Percentiles rank a stretch among this genome's conserved stretches.
These are phyloP conservation scores for Pichia cephalocereana DNA, from an alignment of 805 yeast genomes.

Conservation along the genomic window DNA sequence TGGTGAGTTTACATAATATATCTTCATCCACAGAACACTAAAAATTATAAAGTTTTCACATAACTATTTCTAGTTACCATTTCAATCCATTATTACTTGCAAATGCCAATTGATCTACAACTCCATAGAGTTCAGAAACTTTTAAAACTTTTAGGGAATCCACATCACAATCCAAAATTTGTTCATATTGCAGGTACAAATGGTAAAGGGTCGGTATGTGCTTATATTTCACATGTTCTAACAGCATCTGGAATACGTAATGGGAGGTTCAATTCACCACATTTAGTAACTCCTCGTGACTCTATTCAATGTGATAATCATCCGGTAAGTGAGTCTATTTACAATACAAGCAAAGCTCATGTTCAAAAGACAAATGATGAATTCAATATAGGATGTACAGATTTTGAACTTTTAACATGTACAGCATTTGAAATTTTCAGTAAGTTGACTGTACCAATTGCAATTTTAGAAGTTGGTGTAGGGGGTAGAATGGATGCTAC, in stretches of 20 bases:
- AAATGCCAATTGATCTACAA: constrained; percentile 51
- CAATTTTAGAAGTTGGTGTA: constrained; percentile 87
- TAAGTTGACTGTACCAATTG: constrained; percentile 51
- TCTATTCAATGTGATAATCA: constrained; percentile 58
- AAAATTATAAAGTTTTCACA: too few species aligned
- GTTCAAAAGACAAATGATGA: constrained; percentile 34
- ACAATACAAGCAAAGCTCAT: constrained; percentile 32
- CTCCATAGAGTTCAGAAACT: constrained; percentile 40
- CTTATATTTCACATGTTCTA: constrained; percentile 64
- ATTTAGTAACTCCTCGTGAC: constrained; percentile 64
- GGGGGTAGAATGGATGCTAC: constrained; percentile 92
- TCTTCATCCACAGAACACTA: too few species aligned
- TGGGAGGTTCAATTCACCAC: constrained; percentile 90
- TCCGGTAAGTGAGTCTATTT: constrained; percentile 41
- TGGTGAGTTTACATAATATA: too few species aligned
- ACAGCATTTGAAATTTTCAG: constrained; percentile 74
- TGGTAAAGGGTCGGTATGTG: constrained; percentile 91
- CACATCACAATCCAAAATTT: constrained; percentile 42
- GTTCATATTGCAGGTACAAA: constrained; percentile 96
- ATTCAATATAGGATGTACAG: constrained; percentile 59
- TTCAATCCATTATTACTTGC: too few species aligned
- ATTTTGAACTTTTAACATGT: constrained; percentile 80
- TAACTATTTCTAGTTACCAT: too few species aligned
- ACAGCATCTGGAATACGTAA: constrained; percentile 37
- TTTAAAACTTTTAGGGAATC: constrained; percentile 50